Base-by-base conservation (phyloP, 1,284 basidiomycete species). In the Agaricales sp. region DNA sequence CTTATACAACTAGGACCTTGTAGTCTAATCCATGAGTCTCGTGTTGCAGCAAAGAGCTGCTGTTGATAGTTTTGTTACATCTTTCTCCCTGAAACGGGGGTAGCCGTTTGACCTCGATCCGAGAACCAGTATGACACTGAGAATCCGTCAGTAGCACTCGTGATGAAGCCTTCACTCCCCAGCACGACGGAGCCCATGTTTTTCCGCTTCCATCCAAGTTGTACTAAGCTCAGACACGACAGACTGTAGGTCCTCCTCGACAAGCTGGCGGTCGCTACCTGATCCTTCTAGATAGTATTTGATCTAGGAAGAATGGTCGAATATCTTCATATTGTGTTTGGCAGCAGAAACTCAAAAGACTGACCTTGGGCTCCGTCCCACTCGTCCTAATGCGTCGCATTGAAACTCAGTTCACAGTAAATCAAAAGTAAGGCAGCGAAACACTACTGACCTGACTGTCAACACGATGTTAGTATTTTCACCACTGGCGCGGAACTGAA, bases 281-380 rank as follows among this genome's bases (percentile, higher is more conserved):
- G 63, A 70, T 2, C 77, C 82, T 60, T 84, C 82, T 43, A 84
- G 63, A 55, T 84, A 84, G 57, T 78, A 83, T 53, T 84, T 85
- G 63, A 57, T 59, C 49, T 43, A 6, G 16, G 24, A 38, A 14
- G 4, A 43, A 1, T 13, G 11, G 8, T 45, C 14, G 26, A 41
- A 16, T 45, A 21, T 13, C 11, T 19, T 43, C 41, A 35, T 8
- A 21, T 8, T 43, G 20, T 11, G n/a, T 11, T 21, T 8, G 11
- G 20, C 11, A n/a, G 20, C 11, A 8, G 41, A 43, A 19, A 11
- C 11, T 11, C 11, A 11, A 23, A 51, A 1, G 19, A 37, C 58
- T 43, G 58, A 83, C 86, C 77, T 92, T 92, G 0, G 89, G 89
- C 58, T 92, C 90, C 4, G 90, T 92, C 11, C 90, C 90, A 57